A percentile compares a stretch with the other conserved stretches of the same genome.
Conservation (phyloP, 306 rosid genomes). For the Acmispon strigosus region DNA sequence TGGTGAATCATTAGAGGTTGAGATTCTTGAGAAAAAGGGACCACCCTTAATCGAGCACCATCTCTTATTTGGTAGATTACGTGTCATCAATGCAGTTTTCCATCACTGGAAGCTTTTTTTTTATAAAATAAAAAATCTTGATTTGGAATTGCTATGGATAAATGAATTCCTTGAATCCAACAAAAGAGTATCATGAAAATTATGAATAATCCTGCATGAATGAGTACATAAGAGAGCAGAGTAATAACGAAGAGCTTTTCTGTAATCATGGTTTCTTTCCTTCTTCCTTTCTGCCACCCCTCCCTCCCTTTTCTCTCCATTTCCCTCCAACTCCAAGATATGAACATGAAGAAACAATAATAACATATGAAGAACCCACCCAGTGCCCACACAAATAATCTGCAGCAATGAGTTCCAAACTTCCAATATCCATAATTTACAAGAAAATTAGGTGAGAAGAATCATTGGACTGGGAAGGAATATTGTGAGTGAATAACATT, state of each 20-base stretch:
- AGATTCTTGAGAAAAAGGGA: background rate
- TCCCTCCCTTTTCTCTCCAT: background rate
- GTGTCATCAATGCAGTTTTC: no score
- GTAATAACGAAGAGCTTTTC: slow-evolving; percentile 13
- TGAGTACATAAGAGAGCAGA: slow-evolving; percentile 4
- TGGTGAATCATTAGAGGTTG: background rate
- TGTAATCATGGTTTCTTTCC: slow-evolving; percentile 8
- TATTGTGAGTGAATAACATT: slow-evolving; percentile 34
- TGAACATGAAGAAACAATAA: slow-evolving; percentile 44
- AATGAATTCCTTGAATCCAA: slow-evolving; percentile 11
- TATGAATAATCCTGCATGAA: slow-evolving; percentile 11
- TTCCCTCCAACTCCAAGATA: slow-evolving; percentile 27
- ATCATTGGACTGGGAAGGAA: slow-evolving; percentile 39
- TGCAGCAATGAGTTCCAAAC: slow-evolving; percentile 45
- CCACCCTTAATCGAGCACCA: no score
- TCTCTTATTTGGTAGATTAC: no score
- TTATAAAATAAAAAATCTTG: no score
- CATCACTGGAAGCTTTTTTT: no score
- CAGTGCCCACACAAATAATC: slow-evolving; percentile 53
- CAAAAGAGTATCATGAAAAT: background rate
- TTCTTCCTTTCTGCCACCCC: background rate
- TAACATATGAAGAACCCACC: slow-evolving; percentile 44
- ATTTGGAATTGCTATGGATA: background rate
- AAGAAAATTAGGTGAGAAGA: slow-evolving; percentile 43
- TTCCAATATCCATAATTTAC: slow-evolving; percentile 83